phyloP scores from a whole-genome alignment of 2,329 filamentous ascomycete species.

The Macrophomina tecta region DNA sequence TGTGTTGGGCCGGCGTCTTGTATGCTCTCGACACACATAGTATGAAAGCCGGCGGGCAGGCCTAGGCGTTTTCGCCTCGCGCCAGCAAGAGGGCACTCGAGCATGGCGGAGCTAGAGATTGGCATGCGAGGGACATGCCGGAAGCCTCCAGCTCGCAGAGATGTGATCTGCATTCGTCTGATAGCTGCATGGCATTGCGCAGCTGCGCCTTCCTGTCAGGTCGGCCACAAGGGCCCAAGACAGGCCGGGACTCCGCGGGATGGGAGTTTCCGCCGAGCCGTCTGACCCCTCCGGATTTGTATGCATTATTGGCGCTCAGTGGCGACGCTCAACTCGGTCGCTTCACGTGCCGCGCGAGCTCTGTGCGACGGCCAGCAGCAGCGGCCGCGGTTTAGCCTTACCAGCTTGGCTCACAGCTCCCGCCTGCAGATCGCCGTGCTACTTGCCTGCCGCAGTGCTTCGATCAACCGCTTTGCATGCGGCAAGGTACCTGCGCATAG shows the following conservation, averaged over 20 bases:
- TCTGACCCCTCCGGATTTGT: not conserved
- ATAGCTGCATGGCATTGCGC: not conserved
- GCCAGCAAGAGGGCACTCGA: not conserved
- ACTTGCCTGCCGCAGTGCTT: not conserved
- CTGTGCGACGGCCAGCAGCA: not conserved
- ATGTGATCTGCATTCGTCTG: conserved; percentile 4
- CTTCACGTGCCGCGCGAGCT: conserved; percentile 7
- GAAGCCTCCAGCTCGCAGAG: not conserved
- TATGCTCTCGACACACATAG: not conserved
- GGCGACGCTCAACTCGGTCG: not conserved
- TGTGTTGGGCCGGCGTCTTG: not conserved
- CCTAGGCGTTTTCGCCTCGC: not conserved
- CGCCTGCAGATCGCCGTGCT: conserved; percentile 7
- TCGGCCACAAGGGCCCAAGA: no score
- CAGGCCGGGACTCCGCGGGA: not conserved
- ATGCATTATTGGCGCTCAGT: not conserved
- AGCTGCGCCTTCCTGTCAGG: not conserved
- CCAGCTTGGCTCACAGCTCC: not conserved
- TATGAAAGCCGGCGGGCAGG: not conserved
- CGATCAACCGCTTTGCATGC: conserved; percentile 3
- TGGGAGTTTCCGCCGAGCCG: not conserved
- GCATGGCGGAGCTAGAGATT: not conserved
- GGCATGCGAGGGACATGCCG: conserved; percentile 21
- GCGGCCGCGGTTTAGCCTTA: conserved; percentile 1
- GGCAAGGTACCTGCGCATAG: not conserved